Evolutionary conservation across 2,329 filamentous ascomycete genomes (phyloP).

Genomic region (Penicillium sp.): DNA sequence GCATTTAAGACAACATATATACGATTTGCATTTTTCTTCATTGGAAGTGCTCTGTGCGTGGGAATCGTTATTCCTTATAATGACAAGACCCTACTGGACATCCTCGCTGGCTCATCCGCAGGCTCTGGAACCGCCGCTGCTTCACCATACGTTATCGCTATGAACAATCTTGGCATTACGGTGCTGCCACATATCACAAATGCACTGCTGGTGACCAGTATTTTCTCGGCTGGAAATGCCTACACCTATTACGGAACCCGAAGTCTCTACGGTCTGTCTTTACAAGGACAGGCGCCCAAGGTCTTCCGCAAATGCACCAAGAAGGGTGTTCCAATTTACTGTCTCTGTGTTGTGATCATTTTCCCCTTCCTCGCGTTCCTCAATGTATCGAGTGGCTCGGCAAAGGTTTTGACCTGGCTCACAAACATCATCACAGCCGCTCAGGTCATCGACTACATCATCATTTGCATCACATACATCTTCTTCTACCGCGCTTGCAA

Average conservation of each 20-base stretch:
- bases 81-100: slow-evolving; percentile 7
- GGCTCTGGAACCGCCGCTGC: slow-evolving; percentile 61
- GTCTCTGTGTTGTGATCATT: slow-evolving; percentile 63
- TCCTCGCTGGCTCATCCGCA: slow-evolving; percentile 6
- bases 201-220: slow-evolving; percentile 68
- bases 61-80: slow-evolving; percentile 71
- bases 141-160: slow-evolving; percentile 69
- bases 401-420: slow-evolving; percentile 61
- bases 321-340: slow-evolving; percentile 69
- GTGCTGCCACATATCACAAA: slow-evolving; percentile 72
- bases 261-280: slow-evolving; percentile 67
- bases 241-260: slow-evolving; percentile 69
- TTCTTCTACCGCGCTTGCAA: slow-evolving; percentile 69
- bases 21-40: slow-evolving; percentile 73
- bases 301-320: slow-evolving; percentile 53
- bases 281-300: slow-evolving; percentile 66
- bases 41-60: slow-evolving; percentile 70
- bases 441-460: slow-evolving; percentile 35
- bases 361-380: slow-evolving; percentile 72
- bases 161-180: slow-evolving; percentile 65
- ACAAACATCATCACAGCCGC: slow-evolving; percentile 27
- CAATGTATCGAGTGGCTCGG: slow-evolving; percentile 63
- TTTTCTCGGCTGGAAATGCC: slow-evolving; percentile 69
- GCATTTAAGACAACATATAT: slow-evolving; percentile 78
- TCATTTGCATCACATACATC: slow-evolving; percentile 70